phyloP scores from a whole-genome alignment of 1,284 basidiomycete species.

The Chalciporus sp. region DNA sequence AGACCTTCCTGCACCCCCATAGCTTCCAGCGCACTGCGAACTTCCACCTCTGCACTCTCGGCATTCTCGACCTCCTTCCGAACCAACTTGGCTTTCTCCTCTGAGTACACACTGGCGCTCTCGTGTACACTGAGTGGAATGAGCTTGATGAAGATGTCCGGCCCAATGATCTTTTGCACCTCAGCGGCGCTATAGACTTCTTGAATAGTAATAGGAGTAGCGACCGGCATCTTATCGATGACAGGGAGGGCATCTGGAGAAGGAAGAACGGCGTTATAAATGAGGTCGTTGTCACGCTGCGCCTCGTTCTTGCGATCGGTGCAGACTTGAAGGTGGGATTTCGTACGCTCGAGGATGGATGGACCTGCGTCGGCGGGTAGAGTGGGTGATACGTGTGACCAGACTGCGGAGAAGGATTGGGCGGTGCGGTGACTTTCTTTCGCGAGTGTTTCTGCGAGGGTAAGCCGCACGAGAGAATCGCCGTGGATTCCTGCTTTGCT shows the following conservation, averaged over 20 bases:
- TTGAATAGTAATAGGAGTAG: slow-evolving; percentile 87
- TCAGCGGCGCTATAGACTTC: slow-evolving; percentile 92
- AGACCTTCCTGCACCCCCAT: slow-evolving; percentile 82
- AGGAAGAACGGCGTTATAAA: slow-evolving; percentile 95
- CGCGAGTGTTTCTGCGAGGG: slow-evolving; percentile 76
- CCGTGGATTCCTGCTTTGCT: slow-evolving; percentile 81
- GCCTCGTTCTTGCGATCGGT: slow-evolving; percentile 78
- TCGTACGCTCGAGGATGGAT: slow-evolving; percentile 80
- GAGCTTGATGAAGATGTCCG: slow-evolving; percentile 87
- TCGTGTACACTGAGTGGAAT: slow-evolving; percentile 96
- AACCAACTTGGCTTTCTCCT: slow-evolving; percentile 98
- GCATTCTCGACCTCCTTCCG: slow-evolving; percentile 87
- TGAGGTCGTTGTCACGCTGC: slow-evolving; percentile 92
- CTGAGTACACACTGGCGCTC: slow-evolving; percentile 94
- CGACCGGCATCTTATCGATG: slow-evolving; percentile 81
- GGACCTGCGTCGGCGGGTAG: slow-evolving; percentile 87
- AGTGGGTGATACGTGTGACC: slow-evolving; percentile 76
- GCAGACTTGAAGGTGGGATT: slow-evolving; percentile 80
- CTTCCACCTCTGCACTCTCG: slow-evolving; percentile 83
- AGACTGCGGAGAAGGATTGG: slow-evolving; percentile 72
- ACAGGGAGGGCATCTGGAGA: slow-evolving; percentile 77
- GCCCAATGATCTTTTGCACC: slow-evolving; percentile 93
- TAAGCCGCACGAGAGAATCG: slow-evolving; percentile 82
- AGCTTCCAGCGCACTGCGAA: slow-evolving; percentile 79
- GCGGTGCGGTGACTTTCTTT: slow-evolving; percentile 84